A percentile compares a stretch with the other conserved stretches of the same genome.
phyloP scores from a whole-genome alignment of 768 basidiomycete species.

The Tulasnella sp. region DNA sequence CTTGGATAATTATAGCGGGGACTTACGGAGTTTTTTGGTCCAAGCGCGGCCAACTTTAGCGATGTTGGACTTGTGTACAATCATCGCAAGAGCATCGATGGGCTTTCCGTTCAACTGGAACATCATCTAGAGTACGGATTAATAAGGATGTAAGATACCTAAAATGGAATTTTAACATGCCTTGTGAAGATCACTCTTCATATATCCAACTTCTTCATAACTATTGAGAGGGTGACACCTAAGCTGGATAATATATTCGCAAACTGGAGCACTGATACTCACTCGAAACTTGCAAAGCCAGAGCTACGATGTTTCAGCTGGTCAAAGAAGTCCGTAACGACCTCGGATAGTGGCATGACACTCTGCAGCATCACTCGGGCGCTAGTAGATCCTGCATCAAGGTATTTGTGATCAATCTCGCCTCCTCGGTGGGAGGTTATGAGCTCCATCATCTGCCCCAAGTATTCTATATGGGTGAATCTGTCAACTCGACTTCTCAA shows the following conservation, averaged over 20 bases:
- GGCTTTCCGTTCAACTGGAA: constrained; percentile 81
- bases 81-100: constrained; percentile 85
- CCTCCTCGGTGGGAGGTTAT: constrained; percentile 77
- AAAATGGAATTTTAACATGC: constrained; percentile 29
- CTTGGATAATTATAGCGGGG: not conserved
- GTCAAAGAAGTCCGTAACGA: constrained; percentile 92
- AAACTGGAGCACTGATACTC: constrained; percentile 22
- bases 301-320: constrained; percentile 85
- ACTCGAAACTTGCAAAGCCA: constrained; percentile 89
- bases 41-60: constrained; percentile 64
- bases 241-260: not conserved
- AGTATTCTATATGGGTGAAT: constrained; percentile 47
- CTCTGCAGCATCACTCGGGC: constrained; percentile 72
- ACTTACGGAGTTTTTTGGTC: constrained; percentile 85
- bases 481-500: not conserved
- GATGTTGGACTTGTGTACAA: constrained; percentile 73
- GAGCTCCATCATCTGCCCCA: constrained; percentile 93
- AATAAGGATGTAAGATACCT: too few relatives aligned
- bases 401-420: constrained; percentile 69
- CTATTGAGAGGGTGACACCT: constrained; percentile 32
- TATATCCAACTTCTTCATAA: constrained; percentile 90
- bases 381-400: constrained; percentile 43
- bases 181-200: constrained; percentile 67
- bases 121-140: constrained; percentile 46
- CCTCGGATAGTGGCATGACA: constrained; percentile 76